Evolutionary conservation across 176 grass and related monocot genomes (phyloP).

Genomic region (Oryza rufipogon): DNA sequence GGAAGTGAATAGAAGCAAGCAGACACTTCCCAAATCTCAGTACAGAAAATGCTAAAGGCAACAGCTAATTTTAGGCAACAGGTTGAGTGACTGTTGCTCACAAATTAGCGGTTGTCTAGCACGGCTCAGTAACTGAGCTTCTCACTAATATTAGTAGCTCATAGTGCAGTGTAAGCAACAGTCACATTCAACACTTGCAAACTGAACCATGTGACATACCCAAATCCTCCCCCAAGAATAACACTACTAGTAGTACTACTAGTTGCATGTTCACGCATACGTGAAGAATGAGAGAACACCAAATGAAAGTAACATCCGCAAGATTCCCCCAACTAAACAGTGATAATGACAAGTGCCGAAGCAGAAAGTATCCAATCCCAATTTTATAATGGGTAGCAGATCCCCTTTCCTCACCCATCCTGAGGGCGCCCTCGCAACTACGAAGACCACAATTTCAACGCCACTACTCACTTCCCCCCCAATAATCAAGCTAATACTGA

Average conservation of each 20-base stretch:
- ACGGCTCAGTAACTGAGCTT: not conserved
- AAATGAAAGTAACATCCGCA: not conserved
- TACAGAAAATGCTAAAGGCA: not conserved
- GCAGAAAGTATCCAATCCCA: not conserved
- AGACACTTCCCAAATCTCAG: not conserved
- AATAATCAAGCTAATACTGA: not conserved
- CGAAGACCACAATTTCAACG: not conserved
- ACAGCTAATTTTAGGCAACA: not conserved
- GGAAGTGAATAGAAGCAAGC: not conserved
- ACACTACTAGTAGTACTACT: not conserved
- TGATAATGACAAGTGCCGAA: conserved; percentile 17
- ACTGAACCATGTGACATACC: not conserved
- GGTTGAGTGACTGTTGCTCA: not conserved
- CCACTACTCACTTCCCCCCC: not conserved
- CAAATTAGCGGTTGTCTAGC: not conserved
- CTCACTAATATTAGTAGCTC: not conserved
- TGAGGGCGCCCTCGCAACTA: conserved; percentile 16
- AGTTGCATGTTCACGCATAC: not conserved
- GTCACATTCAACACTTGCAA: not conserved
- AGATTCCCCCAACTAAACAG: conserved; percentile 5
- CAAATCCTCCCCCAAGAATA: not conserved
- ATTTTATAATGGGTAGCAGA: not conserved
- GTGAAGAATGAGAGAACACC: not conserved
- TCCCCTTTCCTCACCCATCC: not conserved
- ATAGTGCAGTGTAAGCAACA: not conserved